Evolutionary conservation across 345 rosid species (phyloP), one percentile per base, ranked within the genome.

Genomic region (Brassica carinata): DNA sequence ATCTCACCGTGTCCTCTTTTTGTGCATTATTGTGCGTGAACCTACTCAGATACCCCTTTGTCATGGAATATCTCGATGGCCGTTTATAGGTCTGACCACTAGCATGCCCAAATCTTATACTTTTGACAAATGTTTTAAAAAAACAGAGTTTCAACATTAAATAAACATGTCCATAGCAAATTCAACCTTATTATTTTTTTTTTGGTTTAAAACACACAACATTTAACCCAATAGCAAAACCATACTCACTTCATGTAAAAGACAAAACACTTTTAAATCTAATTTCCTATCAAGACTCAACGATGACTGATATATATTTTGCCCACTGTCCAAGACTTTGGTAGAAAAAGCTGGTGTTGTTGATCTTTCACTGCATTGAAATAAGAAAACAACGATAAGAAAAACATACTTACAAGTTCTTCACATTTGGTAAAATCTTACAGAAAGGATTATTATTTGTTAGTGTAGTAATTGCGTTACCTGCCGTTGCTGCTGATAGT

Each of bases 401-500:
- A 5, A 29, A 13, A 1, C 53, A 13, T 8, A 34, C 23, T 8
- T 43, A n/a, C 14, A 29, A 8, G 26, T 14, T 43, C 45, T 15
- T 62, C 45, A 61, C 64, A 30, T 5, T 19, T 67, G 23, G 64
- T 7, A 13, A 23, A 23, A 62, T 67, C 64, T 59, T 59, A 7
- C 1, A 64, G 19, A 3, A 10, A 33, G 7, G 7, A 58, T 5
- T 18, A 3, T 19, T 23, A 31, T 23, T 2, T 59, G 57, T 33
- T 14, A 58, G 63, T 40, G 63, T 40, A 19, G 40, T 0, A 4
- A 59, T 30, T 31, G 38, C 9, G 9, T 67, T 74, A 80, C 78
- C 79, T 74, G 75, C 13, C 67, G 82, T 58, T 79, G 82, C 76
- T 80, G 83, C 89, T 89, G 98, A 79, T 92, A 92, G 83, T 86